Base-by-base conservation (phyloP, 345 rosid genomes). In the Melaleuca alternifolia region DNA sequence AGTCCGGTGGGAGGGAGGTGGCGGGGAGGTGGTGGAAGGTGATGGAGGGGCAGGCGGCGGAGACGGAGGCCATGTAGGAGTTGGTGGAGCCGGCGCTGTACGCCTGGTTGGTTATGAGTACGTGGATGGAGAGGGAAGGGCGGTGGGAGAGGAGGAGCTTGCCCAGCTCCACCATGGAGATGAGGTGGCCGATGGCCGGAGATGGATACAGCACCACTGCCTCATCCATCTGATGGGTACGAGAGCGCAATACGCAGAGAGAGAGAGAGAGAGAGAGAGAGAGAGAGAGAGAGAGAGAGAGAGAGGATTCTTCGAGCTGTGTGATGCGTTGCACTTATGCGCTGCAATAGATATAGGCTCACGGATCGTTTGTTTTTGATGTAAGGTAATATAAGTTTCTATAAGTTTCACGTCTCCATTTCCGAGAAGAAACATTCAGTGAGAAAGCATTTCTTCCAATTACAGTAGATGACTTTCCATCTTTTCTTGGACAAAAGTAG, bases 91-190 rank as follows among this genome's bases (percentile, higher is more conserved):
- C 93, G 0, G 93, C 87, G 21, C 82, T 87, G 86, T 91, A 93
- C 44, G 97, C 92, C 6, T 91, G 90, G 54, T 89, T 50, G 24
- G 86, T 54, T 87, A 93, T 83, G 88, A 96, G 85, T 84, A 95
- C 86, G 82, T 92, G 92, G 87, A 95, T 86, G 23, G 89, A 89
- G 87, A 94, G 91, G 13, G 98, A 92, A 33, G 97, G 92, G 56
- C 85, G 61, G 62, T 83, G 91, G 86, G 89, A 56, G 87, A 93
- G 89, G 23, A 96, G 77, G 84, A 91, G 88, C 79, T 94, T 94
- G 61, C 92, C 95, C 1, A 95, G 90, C 90, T 96, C 98, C 77
- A 96, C 93, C 96, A 93, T 93, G 79, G 98, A 92, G 10, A 92
- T 88, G 71, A 96, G 87, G 92, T 94, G 99, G 48, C 98, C 95